Evolutionary conservation across 2,329 filamentous ascomycete genomes (phyloP), one percentile per base, ranked within the genome.

Genomic region (Septoria linicola): DNA sequence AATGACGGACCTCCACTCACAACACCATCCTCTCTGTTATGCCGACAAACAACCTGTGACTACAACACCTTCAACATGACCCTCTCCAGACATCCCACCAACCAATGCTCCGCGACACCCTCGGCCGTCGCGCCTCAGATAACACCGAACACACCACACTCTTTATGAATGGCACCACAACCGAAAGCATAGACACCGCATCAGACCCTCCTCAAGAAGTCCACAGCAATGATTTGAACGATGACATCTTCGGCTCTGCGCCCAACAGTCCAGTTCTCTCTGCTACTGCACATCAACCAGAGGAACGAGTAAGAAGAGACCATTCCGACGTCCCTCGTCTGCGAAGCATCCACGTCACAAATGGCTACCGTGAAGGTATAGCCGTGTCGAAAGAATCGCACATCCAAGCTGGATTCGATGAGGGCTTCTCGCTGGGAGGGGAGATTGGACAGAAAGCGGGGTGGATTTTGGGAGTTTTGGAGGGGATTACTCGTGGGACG

Each of bases 301-400:
- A 6, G 21, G 49, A 2, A 20, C 8, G 11, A 20, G n/a, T 11
- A 17, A 21, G 25, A 39, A 19, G 34, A 48, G 45, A 59, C 8
- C 76, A 78, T 34, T 83, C 80, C n/a, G 90, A 95, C 62, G 80
- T 93, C 43, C 82, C 80, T 16, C 83, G 87, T 19, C 79, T 96
- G 13, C 83, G 87, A 62, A 79, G 82, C 35, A 84, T 87, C 49
- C 89, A 96, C 68, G 80, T 83, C 45, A 96, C 88, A 6, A 84
- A 88, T 32, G 93, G 93, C 16, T 97, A 97, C 72, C 85, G 92
- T 53, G 91, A 96, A 63, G 93, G 92, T 37, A 80, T 97, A 46
- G 80, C 85, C 0, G 75, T 75, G 2, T 87, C 87, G 25, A 97
- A 97, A 68, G 80, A 81, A 20, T 73, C 78, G 41, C 86, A 83